Base-by-base conservation (phyloP, 352 stramenopile genomes). In the Pythium pyrilobum region DNA sequence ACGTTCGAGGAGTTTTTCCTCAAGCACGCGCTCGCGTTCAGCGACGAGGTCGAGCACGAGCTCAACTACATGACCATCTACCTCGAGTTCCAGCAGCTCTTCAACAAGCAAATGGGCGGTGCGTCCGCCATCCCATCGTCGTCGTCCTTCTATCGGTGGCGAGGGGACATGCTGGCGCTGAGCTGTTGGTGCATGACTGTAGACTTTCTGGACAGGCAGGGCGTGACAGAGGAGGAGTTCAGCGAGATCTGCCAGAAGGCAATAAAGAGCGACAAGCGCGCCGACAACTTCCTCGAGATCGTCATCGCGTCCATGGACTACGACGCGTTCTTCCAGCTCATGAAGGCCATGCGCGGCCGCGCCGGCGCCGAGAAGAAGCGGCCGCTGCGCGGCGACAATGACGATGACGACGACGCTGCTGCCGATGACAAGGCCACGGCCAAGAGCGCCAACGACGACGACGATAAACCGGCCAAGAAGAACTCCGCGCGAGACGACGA, bases 231-330 rank as follows among this genome's bases (percentile, higher is more conserved):
- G 29, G 66, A 84, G 3, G 74, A 85, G 50, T 90, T 90, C 44
- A 63, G 37, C 15, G 63, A 71, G 29, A 70, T 73, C 20, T 87
- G 69, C 18, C 62, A 82, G 54, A 63, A 69, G 23, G 71, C 71
- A 32, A 77, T 86, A 40, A 79, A 80, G 54, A 50, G 20, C 12
- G 79, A 90, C 62, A 66, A 59, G 12, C 83, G 80, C 20, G 72
- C 77, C 4, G 72, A 84, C 39, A 71, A 86, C 36, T 90, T 86
- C 49, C 59, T 90, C 21, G 79, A 88, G 34, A 78, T 90, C 15
- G 79, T 90, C 48, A 63, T 88, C 31, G 79, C 79, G 34, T 90
- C 79, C 40, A 90, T 87, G 76, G 75, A 88, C 58, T 88, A 88
- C 52, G 65, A 85, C 29, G 77, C 77, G 7, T 89, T 90, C 62